Base-by-base conservation (phyloP, 805 yeast genomes). In the Saccharomyces cerevisiae region DNA sequence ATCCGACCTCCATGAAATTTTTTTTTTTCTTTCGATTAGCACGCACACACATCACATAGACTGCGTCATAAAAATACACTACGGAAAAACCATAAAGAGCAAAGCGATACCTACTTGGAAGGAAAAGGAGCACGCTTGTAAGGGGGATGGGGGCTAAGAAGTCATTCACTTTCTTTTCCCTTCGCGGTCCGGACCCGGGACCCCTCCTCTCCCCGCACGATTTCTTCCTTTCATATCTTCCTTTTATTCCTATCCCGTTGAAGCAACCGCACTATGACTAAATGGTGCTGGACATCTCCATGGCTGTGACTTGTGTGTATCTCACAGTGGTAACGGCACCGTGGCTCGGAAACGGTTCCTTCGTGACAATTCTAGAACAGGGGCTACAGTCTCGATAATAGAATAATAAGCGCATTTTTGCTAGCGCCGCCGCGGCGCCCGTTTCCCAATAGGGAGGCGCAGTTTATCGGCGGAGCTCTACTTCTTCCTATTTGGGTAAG, bases 1-100 rank as follows among this genome's bases (percentile, higher is more conserved):
- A 85, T 89, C 57, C 68, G 76, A 59, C 81, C 85, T 6, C 65
- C 76, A 24, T 53, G 31, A 48, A 32, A 8, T 36, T 36, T 36
- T 36, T 8, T 17, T 6, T 36, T 36, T 36, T 8, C 8, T 6
- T 36, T 36, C 22, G 4, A 36, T 8, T 36, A 17, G 43, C 24
- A 8, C 43, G 43, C 43, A n/a, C n/a, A n/a, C n/a, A n/a, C n/a
- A n/a, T n/a, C n/a, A n/a, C n/a, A 36, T 22, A 17, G 10, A 21
- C 22, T 17, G 43, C 22, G 43, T 17, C 17, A 17, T 36, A 36
- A 6, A 14, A 14, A 13, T 31, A 13, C 4, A 31, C n/a, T 31
- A 8, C 36, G 36, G 36, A 31, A 36, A 36, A 8, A 36, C 43
- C 17, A 36, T 36, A n/a, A 36, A 10, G 11, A 17, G 10, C 22